These are phyloP conservation scores for Trichoderma asperellum DNA, from an alignment of 2,329 filamentous ascomycete species.

Conservation along the genomic window DNA sequence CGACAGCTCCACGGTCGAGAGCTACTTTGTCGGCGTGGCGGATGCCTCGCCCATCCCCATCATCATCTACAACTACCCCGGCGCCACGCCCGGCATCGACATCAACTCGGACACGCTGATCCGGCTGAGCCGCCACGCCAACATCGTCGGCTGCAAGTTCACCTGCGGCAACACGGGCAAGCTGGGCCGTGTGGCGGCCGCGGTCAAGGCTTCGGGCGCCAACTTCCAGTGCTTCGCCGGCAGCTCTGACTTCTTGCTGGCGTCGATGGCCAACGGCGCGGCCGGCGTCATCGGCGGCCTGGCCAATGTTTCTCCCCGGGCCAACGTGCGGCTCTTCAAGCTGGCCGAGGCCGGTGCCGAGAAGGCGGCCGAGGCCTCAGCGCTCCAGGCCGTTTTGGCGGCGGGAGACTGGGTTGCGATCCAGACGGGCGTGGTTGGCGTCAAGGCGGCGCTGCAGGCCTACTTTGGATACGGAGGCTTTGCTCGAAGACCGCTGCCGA, in stretches of 20 bases:
- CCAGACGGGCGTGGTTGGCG: conserved; percentile 70
- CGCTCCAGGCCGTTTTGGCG: conserved; percentile 67
- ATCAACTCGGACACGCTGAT: conserved; percentile 66
- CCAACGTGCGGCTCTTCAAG: conserved; percentile 64
- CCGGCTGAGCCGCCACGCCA: conserved; percentile 62
- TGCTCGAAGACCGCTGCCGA: conserved; percentile 38
- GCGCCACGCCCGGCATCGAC: conserved; percentile 65
- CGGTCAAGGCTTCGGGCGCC: conserved; percentile 52
- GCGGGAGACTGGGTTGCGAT: conserved; percentile 74
- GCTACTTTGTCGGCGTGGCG: conserved; percentile 69
- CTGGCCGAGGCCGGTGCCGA: conserved; percentile 62
- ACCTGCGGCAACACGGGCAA: conserved; percentile 74
- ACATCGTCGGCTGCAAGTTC: conserved; percentile 70
- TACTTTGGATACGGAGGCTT: conserved; percentile 70
- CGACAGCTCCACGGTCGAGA: conserved; percentile 60
- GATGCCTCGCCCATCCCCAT: conserved; percentile 65
- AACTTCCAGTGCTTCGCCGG: conserved; percentile 73
- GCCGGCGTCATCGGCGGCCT: conserved; percentile 73
- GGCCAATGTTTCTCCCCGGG: conserved; percentile 71
- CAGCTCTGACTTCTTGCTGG: conserved; percentile 73
- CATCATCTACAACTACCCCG: conserved; percentile 72
- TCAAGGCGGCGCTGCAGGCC: conserved; percentile 69
- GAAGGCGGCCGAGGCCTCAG: conserved; percentile 66
- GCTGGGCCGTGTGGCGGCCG: conserved; percentile 63
- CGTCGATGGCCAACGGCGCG: conserved; percentile 68